Conservation (phyloP, 2,329 filamentous ascomycete genomes). For the Aspergillus intermedius region DNA sequence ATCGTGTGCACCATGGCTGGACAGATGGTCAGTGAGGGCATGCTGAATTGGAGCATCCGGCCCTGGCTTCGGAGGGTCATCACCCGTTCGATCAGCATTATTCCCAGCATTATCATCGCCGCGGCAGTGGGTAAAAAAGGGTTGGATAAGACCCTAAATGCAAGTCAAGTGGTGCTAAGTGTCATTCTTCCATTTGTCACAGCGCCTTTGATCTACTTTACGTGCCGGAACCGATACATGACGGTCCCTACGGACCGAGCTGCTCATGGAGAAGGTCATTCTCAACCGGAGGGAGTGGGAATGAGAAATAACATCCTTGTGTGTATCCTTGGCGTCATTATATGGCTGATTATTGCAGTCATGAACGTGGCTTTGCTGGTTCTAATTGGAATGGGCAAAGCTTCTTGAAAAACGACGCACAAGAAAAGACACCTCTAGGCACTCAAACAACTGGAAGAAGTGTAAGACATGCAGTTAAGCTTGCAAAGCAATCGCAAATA, state of each 20-base stretch:
- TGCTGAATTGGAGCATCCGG: slow-evolving; percentile 64
- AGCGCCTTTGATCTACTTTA: slow-evolving; percentile 79
- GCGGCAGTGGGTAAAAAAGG: slow-evolving; percentile 67
- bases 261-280: slow-evolving; percentile 22
- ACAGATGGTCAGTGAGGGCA: slow-evolving; percentile 82
- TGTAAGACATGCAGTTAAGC: background rate
- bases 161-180: slow-evolving; percentile 69
- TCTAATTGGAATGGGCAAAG: slow-evolving; percentile 52
- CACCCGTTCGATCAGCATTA: slow-evolving; percentile 73
- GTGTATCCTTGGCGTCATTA: slow-evolving; percentile 50
- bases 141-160: slow-evolving; percentile 65
- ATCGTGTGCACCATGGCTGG: slow-evolving; percentile 86
- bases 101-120: slow-evolving; percentile 75
- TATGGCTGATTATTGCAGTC: slow-evolving; percentile 68
- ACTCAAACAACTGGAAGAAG: background rate
- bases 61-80: slow-evolving; percentile 75
- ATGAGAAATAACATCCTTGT: slow-evolving; percentile 70
- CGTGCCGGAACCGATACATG: slow-evolving; percentile 73
- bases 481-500: background rate
- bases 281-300: slow-evolving; percentile 36
- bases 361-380: slow-evolving; percentile 77
- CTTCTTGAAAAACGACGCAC: slow-evolving; percentile 12
- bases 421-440: background rate
- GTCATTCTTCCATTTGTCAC: slow-evolving; percentile 76
- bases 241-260: slow-evolving; percentile 51